Percentiles rank a stretch among this genome's conserved stretches.
Conservation (phyloP, 805 yeast genomes). For the Yamadazyma sp. region DNA sequence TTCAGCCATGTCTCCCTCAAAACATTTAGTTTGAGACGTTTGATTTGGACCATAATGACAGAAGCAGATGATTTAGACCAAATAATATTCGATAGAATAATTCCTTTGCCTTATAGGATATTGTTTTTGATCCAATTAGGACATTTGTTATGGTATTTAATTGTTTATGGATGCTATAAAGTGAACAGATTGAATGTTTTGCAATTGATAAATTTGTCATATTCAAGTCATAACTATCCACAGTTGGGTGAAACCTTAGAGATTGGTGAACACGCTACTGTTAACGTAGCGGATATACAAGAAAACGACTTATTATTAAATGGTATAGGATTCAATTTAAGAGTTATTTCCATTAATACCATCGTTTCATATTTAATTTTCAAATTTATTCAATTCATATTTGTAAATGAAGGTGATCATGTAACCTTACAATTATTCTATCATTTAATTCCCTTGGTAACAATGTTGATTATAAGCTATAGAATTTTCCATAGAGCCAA, state of each 20-base stretch:
- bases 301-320: conserved; percentile 30
- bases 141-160: conserved; percentile 50
- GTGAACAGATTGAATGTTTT: conserved; percentile 43
- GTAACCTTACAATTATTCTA: conserved; percentile 10
- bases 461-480: conserved; percentile 31
- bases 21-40: too few species aligned
- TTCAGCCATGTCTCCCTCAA: too few species aligned
- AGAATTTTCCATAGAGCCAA: conserved; percentile 32
- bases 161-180: conserved; percentile 36
- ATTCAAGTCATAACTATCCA: conserved; percentile 35
- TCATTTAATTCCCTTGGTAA: conserved; percentile 32
- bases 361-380: conserved; percentile 9
- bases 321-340: conserved; percentile 34
- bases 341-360: conserved; percentile 21
- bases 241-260: conserved; percentile 18
- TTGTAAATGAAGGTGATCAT: conserved; percentile 11
- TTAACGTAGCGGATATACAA: conserved; percentile 23
- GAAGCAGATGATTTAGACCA: conserved; percentile 12
- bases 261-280: conserved; percentile 33
- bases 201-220: conserved; percentile 40
- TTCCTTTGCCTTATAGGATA: conserved; percentile 45
- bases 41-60: too few species aligned
- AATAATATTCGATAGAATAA: conserved; percentile 22
- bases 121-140: conserved; percentile 49
- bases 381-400: conserved; percentile 10